Conservation (phyloP, 2,329 filamentous ascomycete species). For the Penicillium aurantiogriseum region DNA sequence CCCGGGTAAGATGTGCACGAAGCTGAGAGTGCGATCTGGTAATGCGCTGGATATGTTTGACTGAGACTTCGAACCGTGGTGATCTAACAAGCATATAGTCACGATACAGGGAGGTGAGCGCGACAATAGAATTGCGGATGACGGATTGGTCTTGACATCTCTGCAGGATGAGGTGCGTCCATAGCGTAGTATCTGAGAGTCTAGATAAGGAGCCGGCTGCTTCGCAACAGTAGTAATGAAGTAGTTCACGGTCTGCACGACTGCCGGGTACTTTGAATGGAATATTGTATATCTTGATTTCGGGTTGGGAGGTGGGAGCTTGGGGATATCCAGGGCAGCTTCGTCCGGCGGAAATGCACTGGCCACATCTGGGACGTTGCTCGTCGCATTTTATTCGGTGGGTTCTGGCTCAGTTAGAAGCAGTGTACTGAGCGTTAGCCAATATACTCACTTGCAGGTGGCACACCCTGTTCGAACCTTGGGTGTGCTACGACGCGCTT, state of each 20-base stretch:
- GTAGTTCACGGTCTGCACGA: neutral
- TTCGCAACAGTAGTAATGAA: neutral
- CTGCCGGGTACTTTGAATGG: neutral
- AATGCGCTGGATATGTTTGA: neutral
- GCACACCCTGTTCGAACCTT: too few species aligned
- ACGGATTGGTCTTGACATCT: neutral
- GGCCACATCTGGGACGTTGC: neutral
- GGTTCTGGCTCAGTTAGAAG: neutral
- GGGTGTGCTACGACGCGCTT: too few species aligned
- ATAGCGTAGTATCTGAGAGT: neutral
- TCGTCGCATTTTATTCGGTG: neutral
- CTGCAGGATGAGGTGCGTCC: neutral
- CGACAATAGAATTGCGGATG: neutral
- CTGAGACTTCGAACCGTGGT: neutral
- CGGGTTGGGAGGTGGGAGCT: neutral
- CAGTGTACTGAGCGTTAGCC: neutral
- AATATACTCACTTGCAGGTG: neutral
- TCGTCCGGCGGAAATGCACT: neutral
- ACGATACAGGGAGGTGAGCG: neutral
- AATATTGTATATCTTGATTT: neutral
- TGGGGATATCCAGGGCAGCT: neutral
- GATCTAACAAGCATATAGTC: neutral
- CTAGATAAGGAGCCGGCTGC: neutral
- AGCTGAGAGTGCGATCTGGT: neutral
- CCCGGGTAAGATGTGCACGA: neutral